A percentile compares a stretch with the other conserved stretches of the same genome.
These are phyloP conservation scores for Ceratocystis huliohia DNA, from an alignment of 2,329 filamentous ascomycete species.

Conservation along the genomic window DNA sequence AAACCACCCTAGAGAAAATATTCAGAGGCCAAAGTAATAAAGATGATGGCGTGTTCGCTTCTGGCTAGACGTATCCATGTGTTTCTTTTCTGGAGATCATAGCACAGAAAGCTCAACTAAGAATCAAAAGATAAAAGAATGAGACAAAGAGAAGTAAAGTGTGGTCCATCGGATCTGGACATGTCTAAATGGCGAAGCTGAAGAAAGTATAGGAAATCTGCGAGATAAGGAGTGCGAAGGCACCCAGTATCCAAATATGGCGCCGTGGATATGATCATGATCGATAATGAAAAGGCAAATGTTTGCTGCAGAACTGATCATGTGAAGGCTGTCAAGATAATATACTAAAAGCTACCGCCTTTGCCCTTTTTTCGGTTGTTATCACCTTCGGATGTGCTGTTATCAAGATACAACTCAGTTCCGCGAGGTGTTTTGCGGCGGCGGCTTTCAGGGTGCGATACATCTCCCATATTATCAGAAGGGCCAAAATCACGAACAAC, in stretches of 20 bases:
- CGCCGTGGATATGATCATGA: not conserved
- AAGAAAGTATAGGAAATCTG: not conserved
- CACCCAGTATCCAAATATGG: not conserved
- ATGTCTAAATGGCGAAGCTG: constrained; percentile 8
- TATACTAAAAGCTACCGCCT: constrained; percentile 3
- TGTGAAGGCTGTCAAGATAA: not conserved
- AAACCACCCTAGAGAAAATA: not conserved
- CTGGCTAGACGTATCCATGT: not conserved
- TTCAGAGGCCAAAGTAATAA: not conserved
- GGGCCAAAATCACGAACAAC: constrained; percentile 1
- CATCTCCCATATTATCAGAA: constrained; percentile 11
- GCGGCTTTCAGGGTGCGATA: constrained; percentile 13
- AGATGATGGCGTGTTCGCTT: not conserved
- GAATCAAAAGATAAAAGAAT: constrained; percentile 1
- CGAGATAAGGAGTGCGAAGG: not conserved
- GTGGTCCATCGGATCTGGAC: not conserved
- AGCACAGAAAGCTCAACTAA: not conserved
- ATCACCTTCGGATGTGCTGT: not conserved
- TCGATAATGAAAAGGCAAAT: not conserved
- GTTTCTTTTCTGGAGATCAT: not conserved
- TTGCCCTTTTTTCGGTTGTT: constrained; percentile 15
- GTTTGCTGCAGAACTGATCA: not conserved
- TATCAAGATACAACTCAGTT: constrained; percentile 17
- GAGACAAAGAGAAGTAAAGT: constrained; percentile 6
- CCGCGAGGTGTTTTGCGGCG: constrained; percentile 19